Base-by-base conservation (phyloP, 2,329 filamentous ascomycete species). In the Colletotrichum sp. region DNA sequence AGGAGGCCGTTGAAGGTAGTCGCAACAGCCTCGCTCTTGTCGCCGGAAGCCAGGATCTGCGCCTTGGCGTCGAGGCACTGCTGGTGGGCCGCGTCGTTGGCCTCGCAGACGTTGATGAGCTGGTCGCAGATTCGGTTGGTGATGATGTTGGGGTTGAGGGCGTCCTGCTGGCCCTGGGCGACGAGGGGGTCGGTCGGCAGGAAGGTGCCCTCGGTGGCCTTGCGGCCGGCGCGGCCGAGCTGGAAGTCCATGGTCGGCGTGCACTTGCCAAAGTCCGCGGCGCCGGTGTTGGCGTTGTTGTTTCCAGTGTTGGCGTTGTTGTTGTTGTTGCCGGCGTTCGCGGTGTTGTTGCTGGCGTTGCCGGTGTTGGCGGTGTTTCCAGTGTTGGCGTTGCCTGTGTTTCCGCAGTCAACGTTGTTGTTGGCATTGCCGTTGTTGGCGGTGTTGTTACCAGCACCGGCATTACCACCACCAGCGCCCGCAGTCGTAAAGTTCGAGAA, bases 61-160 rank as follows among this genome's bases (percentile, higher is more conserved):
- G 88, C 85, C 80, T 91, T 83, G 4, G 89, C 90, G 44, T 84
- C 83, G 73, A 83, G 80, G 81, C 89, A 91, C 4, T 85, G 83
- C 19, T 85, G 81, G 68, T 87, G 86, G 39, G 90, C 91, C 2
- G 89, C 90, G 16, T 84, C 86, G 81, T 91, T 91, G 66, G 90
- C 90, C n/a, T 84, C 83, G 83, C 91, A 92, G 28, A 90, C 89
- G 81, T 92, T 92, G 76, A 85, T 89, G 72, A 92, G 85, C 82
- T 91, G 90, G 83, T 92, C 89, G 84, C 90, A 91, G 78, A 92
- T 88, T 22, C 89, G 87, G 84, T 91, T 92, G 80, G 89, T 92
- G 85, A 92, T 92, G 85, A 92, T 92, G 84, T 90, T 90, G 48
- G 90, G 91, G 87, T 92, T 92, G 15, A 92, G 83, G 44, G 90